Evolutionary conservation across 768 basidiomycete species (phyloP).

Genomic region (Collybia mongolica): DNA sequence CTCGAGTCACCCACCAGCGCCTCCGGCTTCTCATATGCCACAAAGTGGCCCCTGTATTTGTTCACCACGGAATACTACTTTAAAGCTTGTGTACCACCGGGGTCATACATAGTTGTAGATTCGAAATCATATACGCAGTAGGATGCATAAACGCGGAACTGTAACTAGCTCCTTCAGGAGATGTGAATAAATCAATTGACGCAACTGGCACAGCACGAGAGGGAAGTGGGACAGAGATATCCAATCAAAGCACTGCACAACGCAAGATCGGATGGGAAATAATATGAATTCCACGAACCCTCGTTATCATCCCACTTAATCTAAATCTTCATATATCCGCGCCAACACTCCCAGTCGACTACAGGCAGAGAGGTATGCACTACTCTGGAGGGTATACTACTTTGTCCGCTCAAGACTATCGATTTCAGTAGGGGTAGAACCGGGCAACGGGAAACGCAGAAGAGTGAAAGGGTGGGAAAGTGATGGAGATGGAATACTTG

Average conservation of each 20-base stretch:
- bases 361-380: slow-evolving; percentile 38
- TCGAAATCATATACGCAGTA: background rate
- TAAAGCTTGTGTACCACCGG: slow-evolving; percentile 17
- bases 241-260: slow-evolving; percentile 54
- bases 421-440: slow-evolving; percentile 29
- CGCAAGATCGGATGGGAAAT: background rate
- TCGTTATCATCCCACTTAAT: slow-evolving; percentile 56
- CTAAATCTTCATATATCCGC: slow-evolving; percentile 55
- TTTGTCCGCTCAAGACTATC: slow-evolving; percentile 26
- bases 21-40: slow-evolving; percentile 38
- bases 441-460: slow-evolving; percentile 12
- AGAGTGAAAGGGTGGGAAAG: slow-evolving; percentile 19
- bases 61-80: slow-evolving; percentile 22
- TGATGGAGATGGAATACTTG: background rate
- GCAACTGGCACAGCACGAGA: slow-evolving; percentile 58
- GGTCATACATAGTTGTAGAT: background rate
- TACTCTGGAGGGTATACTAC: slow-evolving; percentile 25
- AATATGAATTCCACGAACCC: slow-evolving; percentile 25
- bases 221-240: slow-evolving; percentile 61
- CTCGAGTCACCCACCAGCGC: slow-evolving; percentile 37
- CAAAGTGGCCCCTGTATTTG: slow-evolving; percentile 48
- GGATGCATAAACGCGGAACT: slow-evolving; percentile 21
- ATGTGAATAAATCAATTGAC: slow-evolving; percentile 50
- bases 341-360: slow-evolving; percentile 49
- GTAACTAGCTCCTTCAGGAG: slow-evolving; percentile 44